phyloP scores from a whole-genome alignment of 2,329 filamentous ascomycete genomes.

The Fusarium keratoplasticum region DNA sequence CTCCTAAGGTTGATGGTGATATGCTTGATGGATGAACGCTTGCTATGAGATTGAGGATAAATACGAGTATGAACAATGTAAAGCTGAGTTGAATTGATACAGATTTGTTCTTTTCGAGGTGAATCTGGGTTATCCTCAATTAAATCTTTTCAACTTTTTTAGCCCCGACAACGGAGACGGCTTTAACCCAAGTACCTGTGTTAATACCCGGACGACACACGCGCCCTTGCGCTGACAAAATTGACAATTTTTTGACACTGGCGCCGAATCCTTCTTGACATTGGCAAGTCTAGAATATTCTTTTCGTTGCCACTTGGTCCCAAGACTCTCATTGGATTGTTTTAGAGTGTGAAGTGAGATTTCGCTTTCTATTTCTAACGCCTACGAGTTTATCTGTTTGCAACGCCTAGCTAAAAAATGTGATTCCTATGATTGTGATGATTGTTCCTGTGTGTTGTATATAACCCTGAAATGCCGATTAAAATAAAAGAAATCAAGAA shows the following conservation, averaged over 20 bases:
- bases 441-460: slow-evolving; percentile 17
- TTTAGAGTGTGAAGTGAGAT: not conserved
- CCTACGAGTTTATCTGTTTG: not conserved
- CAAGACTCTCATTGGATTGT: not conserved
- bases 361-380: not conserved
- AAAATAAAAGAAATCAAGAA: slow-evolving; percentile 13
- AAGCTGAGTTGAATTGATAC: not conserved
- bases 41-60: not conserved
- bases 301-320: not conserved
- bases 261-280: not conserved
- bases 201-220: not conserved
- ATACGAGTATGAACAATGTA: not conserved
- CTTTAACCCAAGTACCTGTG: not conserved
- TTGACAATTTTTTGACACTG: slow-evolving; percentile 9
- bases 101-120: not conserved
- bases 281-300: not conserved
- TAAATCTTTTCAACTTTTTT: not conserved
- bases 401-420: slow-evolving; percentile 27
- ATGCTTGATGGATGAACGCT: not conserved
- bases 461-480: slow-evolving; percentile 29
- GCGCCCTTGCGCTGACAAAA: slow-evolving; percentile 15
- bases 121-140: not conserved
- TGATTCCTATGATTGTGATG: slow-evolving; percentile 14
- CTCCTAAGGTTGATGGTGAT: not conserved
- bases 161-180: not conserved